Evolutionary conservation across 2,329 filamentous ascomycete genomes (phyloP).

Genomic region (Tolypocladium endophyticum): DNA sequence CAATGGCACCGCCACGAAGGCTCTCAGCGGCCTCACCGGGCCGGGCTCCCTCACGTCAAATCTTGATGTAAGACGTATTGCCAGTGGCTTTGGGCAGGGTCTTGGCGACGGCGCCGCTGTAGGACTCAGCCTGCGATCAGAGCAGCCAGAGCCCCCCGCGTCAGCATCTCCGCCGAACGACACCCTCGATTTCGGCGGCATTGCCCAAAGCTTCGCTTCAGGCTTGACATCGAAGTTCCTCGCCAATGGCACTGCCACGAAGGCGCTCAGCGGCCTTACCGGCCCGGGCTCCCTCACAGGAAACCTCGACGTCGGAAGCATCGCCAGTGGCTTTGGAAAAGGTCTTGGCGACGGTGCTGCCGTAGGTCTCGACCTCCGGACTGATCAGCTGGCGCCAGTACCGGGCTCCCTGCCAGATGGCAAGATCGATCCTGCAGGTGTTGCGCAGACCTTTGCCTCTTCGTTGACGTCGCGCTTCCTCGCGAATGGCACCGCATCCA

Average conservation of each 20-base stretch:
- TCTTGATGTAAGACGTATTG: not conserved
- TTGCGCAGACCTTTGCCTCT: constrained; percentile 2
- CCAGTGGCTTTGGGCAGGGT: not conserved
- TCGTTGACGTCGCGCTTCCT: not conserved
- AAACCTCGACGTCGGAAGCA: not conserved
- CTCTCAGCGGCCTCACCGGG: not conserved
- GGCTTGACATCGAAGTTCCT: not conserved
- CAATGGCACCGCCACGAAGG: not conserved
- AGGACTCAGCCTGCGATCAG: not conserved
- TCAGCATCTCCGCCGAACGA: not conserved
- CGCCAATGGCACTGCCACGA: not conserved
- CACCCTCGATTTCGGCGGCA: not conserved
- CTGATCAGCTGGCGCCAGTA: not conserved
- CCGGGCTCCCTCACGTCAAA: not conserved
- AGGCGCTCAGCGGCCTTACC: not conserved
- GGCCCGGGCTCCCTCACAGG: not conserved
- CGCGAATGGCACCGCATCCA: not conserved
- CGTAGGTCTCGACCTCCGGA: not conserved
- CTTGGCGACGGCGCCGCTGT: constrained; percentile 6
- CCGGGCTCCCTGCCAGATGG: not conserved
- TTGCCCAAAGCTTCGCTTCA: constrained; percentile 1
- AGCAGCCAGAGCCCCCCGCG: not conserved
- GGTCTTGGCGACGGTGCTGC: constrained; percentile 6
- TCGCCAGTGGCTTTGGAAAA: not conserved
- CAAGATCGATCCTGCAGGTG: not conserved